Percentiles rank a stretch among this genome's conserved stretches.
Evolutionary conservation across 371 early-diverging fungal species (phyloP).

Genomic region (Actinomortierella ambigua): DNA sequence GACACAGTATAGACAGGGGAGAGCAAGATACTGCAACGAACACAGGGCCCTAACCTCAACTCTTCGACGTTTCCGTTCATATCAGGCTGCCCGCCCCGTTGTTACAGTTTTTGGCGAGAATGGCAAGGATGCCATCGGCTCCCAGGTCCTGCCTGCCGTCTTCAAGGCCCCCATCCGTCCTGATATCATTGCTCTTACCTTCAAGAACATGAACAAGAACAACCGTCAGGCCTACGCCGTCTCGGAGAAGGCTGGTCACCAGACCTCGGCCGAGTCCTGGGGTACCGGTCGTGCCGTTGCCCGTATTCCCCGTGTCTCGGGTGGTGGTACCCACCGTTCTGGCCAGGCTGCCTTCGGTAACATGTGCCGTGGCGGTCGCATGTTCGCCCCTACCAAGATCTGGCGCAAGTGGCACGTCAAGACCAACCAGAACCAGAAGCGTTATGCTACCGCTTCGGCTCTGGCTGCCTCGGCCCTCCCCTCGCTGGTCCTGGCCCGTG

Average conservation of each 20-base stretch:
- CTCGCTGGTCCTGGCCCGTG: slow-evolving; percentile 97
- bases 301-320: slow-evolving; percentile 99
- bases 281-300: slow-evolving; percentile 99
- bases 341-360: slow-evolving; percentile 99
- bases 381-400: slow-evolving; percentile 99
- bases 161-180: slow-evolving; percentile 98
- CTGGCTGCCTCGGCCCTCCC: slow-evolving; percentile 98
- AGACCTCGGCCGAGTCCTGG: slow-evolving; percentile 99
- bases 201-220: slow-evolving; percentile 99
- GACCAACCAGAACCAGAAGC: slow-evolving; percentile 94
- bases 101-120: slow-evolving; percentile 89
- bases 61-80: slow-evolving; percentile 1
- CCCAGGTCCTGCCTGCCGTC: slow-evolving; percentile 94
- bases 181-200: slow-evolving; percentile 96
- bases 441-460: slow-evolving; percentile 98
- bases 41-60: slow-evolving; percentile 2
- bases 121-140: slow-evolving; percentile 74
- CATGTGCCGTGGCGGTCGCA: slow-evolving; percentile 99
- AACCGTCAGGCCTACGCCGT: slow-evolving; percentile 99
- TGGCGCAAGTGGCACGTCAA: slow-evolving; percentile 96
- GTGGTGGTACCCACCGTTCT: slow-evolving; percentile 99
- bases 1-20: no score
- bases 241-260: slow-evolving; percentile 98
- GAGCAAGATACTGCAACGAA: background rate
- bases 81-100: slow-evolving; percentile 82